These are phyloP conservation scores for Carex arenaria DNA, from an alignment of 202 grass and related monocot species.

Conservation along the genomic window DNA sequence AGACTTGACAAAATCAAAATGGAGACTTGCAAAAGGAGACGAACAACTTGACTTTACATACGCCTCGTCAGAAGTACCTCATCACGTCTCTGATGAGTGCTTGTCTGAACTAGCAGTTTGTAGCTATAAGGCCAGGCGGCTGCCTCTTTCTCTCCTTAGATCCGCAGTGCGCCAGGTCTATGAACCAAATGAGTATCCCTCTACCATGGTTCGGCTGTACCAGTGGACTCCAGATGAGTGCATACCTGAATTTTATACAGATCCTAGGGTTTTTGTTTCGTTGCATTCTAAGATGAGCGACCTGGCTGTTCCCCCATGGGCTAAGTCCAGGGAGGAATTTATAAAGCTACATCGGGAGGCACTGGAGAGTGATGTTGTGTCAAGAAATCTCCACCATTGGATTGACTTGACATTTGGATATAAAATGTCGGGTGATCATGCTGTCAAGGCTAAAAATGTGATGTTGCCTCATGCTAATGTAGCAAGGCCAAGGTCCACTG, in stretches of 20 bases:
- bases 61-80: constrained; percentile 81
- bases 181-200: constrained; percentile 96
- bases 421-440: constrained; percentile 80
- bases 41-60: constrained; percentile 98
- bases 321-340: constrained; percentile 68
- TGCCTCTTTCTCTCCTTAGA: constrained; percentile 68
- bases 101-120: constrained; percentile 95
- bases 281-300: constrained; percentile 93
- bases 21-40: constrained; percentile 96
- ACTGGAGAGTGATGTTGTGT: constrained; percentile 78
- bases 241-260: constrained; percentile 92
- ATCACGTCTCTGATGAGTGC: constrained; percentile 99
- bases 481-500: constrained; percentile 64
- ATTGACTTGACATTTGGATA: constrained; percentile 99
- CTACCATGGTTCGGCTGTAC: constrained; percentile 90
- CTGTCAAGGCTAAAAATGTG: constrained; percentile 92
- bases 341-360: constrained; percentile 81
- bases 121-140: constrained; percentile 98
- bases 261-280: constrained; percentile 71
- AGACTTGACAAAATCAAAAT: constrained; percentile 94
- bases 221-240: constrained; percentile 98
- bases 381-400: constrained; percentile 82
- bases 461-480: constrained; percentile 80
- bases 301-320: constrained; percentile 85
- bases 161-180: constrained; percentile 86